Conservation (phyloP, 805 yeast species). For the Candida odintsovae region DNA sequence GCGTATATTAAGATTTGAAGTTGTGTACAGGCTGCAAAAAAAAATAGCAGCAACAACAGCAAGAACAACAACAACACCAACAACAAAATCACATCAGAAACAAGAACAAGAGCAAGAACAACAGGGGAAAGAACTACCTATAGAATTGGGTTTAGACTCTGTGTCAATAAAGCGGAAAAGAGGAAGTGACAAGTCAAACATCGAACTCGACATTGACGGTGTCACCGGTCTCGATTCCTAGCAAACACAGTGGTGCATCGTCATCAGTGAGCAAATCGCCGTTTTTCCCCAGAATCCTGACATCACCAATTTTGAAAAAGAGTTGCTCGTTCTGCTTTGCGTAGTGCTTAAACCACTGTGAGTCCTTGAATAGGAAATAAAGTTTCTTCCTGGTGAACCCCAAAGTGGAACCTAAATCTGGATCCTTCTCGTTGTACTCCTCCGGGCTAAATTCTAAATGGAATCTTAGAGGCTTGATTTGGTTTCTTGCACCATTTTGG, state of each 20-base stretch:
- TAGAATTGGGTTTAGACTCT: too few species aligned
- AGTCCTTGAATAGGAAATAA: conserved; percentile 47
- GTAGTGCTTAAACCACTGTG: conserved; percentile 9
- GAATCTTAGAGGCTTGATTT: conserved; percentile 41
- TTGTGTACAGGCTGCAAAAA: too few species aligned
- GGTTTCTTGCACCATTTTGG: conserved; percentile 9
- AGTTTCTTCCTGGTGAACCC: conserved; percentile 54
- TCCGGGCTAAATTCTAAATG: conserved; percentile 80
- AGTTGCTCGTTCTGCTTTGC: neutral
- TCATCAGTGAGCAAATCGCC: conserved; percentile 32
- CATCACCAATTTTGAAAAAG: conserved; percentile 26
- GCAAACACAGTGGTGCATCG: conserved; percentile 41
- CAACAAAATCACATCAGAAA: too few species aligned
- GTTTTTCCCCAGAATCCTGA: conserved; percentile 29
- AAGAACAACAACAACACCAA: too few species aligned
- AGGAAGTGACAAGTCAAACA: neutral
- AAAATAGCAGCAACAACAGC: too few species aligned
- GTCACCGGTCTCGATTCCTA: conserved; percentile 51
- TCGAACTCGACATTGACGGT: conserved; percentile 28
- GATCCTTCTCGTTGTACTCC: conserved; percentile 55
- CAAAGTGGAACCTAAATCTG: conserved; percentile 66
- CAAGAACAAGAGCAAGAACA: too few species aligned
- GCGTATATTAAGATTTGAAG: too few species aligned
- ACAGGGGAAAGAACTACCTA: too few species aligned
- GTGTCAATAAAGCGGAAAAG: neutral